phyloP scores from a whole-genome alignment of 257 asterid genomes.

The Salvia hispanica region DNA sequence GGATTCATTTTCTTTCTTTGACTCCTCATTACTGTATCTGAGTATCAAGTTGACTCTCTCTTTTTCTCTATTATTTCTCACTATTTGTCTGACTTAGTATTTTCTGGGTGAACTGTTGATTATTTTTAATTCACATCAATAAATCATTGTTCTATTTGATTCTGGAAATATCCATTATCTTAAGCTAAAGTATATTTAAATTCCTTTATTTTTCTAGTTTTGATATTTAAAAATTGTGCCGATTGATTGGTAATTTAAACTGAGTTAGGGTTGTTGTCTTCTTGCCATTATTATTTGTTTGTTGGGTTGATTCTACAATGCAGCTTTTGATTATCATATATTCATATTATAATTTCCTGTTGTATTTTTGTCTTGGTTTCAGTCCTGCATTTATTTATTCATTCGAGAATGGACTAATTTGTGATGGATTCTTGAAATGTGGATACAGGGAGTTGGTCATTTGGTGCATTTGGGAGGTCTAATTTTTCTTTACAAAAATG shows the following conservation, averaged over 20 bases:
- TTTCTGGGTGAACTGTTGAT: conserved; percentile 8
- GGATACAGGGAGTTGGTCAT: conserved; percentile 39
- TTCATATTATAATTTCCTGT: conserved; percentile 22
- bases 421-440: conserved; percentile 27
- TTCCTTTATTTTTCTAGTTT: background rate
- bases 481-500: conserved; percentile 42
- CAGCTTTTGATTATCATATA: conserved; percentile 32
- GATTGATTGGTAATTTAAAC: background rate
- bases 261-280: background rate
- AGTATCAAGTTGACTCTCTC: conserved; percentile 37
- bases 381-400: conserved; percentile 19
- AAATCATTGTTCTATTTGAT: conserved; percentile 33
- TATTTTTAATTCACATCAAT: conserved; percentile 21
- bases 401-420: conserved; percentile 25
- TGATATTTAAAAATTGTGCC: no score
- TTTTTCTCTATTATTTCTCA: conserved; percentile 31
- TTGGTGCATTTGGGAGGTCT: conserved; percentile 27
- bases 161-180: conserved; percentile 35
- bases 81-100: background rate
- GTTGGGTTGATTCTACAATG: conserved; percentile 32
- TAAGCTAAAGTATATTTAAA: conserved; percentile 5
- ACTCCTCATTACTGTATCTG: conserved; percentile 35
- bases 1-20: conserved; percentile 37
- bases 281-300: background rate
- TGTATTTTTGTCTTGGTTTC: conserved; percentile 12